A percentile compares a stretch with the other conserved stretches of the same genome.
Conservation (phyloP, 139 green algal genomes). For the Haematococcus sp. region DNA sequence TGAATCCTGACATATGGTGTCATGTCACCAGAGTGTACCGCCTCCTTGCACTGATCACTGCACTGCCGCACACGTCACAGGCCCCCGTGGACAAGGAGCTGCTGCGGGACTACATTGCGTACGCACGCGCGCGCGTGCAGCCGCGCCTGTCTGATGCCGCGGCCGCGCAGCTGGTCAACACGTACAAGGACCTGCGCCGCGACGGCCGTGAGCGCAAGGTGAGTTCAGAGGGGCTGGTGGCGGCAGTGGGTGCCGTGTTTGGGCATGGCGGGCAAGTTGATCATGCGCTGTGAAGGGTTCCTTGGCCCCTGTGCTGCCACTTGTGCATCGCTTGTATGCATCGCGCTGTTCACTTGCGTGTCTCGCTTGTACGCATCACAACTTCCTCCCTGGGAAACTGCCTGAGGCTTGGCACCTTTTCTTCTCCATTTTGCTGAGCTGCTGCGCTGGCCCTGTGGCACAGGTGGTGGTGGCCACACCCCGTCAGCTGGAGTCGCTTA, state of each 20-base stretch:
- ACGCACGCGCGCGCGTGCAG: conserved; percentile 66
- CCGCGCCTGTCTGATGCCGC: conserved; percentile 79
- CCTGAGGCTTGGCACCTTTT: not conserved
- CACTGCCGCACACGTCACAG: no score
- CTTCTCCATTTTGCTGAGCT: not conserved
- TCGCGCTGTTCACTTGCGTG: no score
- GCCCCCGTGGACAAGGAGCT: conserved; percentile 64
- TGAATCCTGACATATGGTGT: no score
- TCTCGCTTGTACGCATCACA: no score
- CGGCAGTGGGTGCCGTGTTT: not conserved
- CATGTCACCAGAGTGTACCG: no score
- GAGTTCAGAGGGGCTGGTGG: no score
- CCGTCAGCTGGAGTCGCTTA: conserved; percentile 89
- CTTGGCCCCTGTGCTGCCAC: not conserved
- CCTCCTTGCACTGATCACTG: no score
- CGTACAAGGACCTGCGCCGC: conserved; percentile 85
- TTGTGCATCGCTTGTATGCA: no score
- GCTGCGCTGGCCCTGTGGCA: no score
- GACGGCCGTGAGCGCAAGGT: conserved; percentile 65
- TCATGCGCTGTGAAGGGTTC: not conserved
- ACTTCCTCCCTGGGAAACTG: not conserved
- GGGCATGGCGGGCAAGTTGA: not conserved
- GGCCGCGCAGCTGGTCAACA: conserved; percentile 66
- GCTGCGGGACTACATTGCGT: conserved; percentile 90
- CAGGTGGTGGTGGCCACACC: conserved; percentile 79